These are phyloP conservation scores for Lichtheimia hyalospora DNA, from an alignment of 371 early-diverging fungal genomes.

Conservation along the genomic window DNA sequence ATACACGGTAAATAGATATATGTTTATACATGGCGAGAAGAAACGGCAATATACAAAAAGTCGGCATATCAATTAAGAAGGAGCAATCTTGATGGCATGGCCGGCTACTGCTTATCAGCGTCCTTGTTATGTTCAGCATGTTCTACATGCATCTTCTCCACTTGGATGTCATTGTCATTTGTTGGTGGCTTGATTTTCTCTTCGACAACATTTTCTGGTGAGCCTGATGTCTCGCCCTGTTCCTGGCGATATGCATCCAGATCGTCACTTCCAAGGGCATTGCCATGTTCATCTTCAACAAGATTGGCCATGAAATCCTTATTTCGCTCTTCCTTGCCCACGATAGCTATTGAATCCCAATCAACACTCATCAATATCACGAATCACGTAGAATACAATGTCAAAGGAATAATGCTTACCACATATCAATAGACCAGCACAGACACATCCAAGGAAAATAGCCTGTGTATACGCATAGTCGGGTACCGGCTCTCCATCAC, in stretches of 20 bases:
- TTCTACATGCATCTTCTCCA: too few relatives aligned
- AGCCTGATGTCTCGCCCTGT: slow-evolving; percentile 14
- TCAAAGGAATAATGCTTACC: slow-evolving; percentile 29
- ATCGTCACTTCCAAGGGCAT: slow-evolving; percentile 21
- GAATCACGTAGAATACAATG: too few relatives aligned
- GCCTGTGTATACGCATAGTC: slow-evolving; percentile 69
- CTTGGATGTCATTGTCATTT: too few relatives aligned
- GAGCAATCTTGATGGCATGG: too few relatives aligned
- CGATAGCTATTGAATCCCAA: slow-evolving; percentile 14
- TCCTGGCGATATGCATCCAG: slow-evolving; percentile 21
- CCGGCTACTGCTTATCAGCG: too few relatives aligned
- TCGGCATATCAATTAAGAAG: too few relatives aligned
- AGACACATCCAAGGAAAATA: slow-evolving; percentile 63
- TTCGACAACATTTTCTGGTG: too few relatives aligned
- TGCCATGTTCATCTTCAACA: slow-evolving; percentile 23
- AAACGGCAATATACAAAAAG: too few relatives aligned
- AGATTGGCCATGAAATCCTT: slow-evolving; percentile 34
- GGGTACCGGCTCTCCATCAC: slow-evolving; percentile 47
- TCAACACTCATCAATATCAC: background rate
- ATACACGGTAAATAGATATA: too few relatives aligned
- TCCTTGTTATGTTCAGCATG: too few relatives aligned
- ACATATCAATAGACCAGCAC: slow-evolving; percentile 34
- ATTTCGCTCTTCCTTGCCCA: slow-evolving; percentile 45
- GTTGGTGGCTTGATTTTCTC: too few relatives aligned
- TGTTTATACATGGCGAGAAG: too few relatives aligned